Evolutionary conservation across 2,329 filamentous ascomycete genomes (phyloP).

Genomic region (Apiospora hydei): DNA sequence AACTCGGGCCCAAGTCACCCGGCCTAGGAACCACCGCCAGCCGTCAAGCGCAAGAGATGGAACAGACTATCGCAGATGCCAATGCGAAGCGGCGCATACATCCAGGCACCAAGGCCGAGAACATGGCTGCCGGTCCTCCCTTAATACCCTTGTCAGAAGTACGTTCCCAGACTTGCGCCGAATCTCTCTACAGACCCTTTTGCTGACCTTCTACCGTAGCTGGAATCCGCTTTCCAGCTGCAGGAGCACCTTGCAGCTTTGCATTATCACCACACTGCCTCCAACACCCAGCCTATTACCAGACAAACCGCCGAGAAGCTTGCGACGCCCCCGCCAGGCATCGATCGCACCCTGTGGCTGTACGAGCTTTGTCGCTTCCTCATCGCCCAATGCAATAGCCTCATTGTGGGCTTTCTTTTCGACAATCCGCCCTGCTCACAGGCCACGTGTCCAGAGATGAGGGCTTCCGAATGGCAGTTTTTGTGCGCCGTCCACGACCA

Average conservation of each 20-base stretch:
- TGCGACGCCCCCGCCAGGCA: constrained; percentile 78
- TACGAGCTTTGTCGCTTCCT: constrained; percentile 98
- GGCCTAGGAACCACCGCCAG: constrained; percentile 49
- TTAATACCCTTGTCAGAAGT: constrained; percentile 87
- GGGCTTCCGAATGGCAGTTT: constrained; percentile 98
- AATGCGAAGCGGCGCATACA: constrained; percentile 86
- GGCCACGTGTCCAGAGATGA: constrained; percentile 95
- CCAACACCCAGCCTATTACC: constrained; percentile 74
- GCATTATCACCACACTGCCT: constrained; percentile 79
- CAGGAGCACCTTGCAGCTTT: constrained; percentile 96
- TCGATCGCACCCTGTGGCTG: constrained; percentile 91
- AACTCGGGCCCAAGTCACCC: constrained; percentile 83
- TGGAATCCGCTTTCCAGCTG: constrained; percentile 95
- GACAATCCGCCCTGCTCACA: constrained; percentile 89
- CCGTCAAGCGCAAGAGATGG: constrained; percentile 67
- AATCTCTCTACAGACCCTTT: too few relatives aligned
- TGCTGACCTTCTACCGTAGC: constrained; percentile 68
- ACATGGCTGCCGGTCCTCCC: constrained; percentile 93
- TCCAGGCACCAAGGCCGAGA: constrained; percentile 87
- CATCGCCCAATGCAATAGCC: constrained; percentile 89
- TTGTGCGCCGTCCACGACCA: constrained; percentile 97
- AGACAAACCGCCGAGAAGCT: constrained; percentile 78
- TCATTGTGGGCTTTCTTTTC: constrained; percentile 92
- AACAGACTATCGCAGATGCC: constrained; percentile 70
- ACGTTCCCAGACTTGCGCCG: constrained; percentile 39